phyloP scores from a whole-genome alignment of 352 stramenopile species.

The Lagenidium giganteum region DNA sequence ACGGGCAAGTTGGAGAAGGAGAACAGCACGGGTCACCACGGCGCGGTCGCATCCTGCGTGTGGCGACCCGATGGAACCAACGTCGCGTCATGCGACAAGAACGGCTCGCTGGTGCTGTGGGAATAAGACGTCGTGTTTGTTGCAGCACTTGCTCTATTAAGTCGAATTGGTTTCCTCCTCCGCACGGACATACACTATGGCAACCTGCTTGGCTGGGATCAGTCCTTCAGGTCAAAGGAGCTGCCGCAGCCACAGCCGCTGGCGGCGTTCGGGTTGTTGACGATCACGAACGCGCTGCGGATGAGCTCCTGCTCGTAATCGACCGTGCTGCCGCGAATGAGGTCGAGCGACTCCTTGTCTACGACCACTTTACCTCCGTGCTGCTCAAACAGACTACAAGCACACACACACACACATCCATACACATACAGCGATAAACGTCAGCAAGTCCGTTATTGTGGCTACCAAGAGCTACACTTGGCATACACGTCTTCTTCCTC shows the following conservation, averaged over 20 bases:
- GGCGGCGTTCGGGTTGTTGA: slow-evolving; percentile 97
- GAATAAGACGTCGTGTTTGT: too few species aligned
- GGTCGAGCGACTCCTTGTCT: slow-evolving; percentile 91
- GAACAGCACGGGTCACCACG: slow-evolving; percentile 52
- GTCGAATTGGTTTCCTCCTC: too few species aligned
- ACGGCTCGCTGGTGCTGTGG: slow-evolving; percentile 76
- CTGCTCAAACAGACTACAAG: slow-evolving; percentile 79
- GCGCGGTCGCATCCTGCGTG: slow-evolving; percentile 69
- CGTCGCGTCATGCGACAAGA: slow-evolving; percentile 78
- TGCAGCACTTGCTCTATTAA: too few species aligned
- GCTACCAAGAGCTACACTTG: neutral
- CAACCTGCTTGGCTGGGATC: too few species aligned
- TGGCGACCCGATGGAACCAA: slow-evolving; percentile 63
- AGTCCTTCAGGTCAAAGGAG: slow-evolving; percentile 97
- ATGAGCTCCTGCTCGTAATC: slow-evolving; percentile 98
- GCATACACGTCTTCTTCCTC: slow-evolving; percentile 49
- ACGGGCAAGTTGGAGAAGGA: slow-evolving; percentile 50
- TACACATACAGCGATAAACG: neutral
- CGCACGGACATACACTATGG: too few species aligned
- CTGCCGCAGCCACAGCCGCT: slow-evolving; percentile 96
- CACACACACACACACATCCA: neutral
- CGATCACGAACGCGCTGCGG: slow-evolving; percentile 92
- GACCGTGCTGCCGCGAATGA: slow-evolving; percentile 91
- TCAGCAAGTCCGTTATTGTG: neutral
- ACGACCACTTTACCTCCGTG: slow-evolving; percentile 86